A percentile compares a stretch with the other conserved stretches of the same genome.
Conservation (phyloP, 768 basidiomycete genomes). For the Suillus placidus region DNA sequence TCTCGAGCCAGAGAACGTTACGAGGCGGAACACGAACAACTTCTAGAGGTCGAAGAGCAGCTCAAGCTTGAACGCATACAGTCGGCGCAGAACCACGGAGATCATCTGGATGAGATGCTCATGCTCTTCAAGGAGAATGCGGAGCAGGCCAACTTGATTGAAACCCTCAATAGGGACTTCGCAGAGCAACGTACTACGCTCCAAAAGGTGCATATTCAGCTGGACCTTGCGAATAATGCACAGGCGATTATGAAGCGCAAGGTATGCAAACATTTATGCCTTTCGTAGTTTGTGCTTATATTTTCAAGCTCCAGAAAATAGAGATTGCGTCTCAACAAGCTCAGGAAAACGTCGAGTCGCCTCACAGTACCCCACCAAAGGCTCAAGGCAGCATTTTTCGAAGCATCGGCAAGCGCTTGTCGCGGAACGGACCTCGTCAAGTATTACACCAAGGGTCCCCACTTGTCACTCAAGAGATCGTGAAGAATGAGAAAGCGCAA, state of each 20-base stretch:
- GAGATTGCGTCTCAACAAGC: not conserved
- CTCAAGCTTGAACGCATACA: not conserved
- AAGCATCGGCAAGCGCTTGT: not conserved
- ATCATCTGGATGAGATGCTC: not conserved
- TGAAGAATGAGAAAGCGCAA: not conserved
- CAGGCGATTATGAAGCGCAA: not conserved
- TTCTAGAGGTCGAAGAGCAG: not conserved
- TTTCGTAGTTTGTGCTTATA: not conserved
- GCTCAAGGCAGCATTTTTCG: not conserved
- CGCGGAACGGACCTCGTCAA: not conserved
- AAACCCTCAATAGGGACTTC: not conserved
- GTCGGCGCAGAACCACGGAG: not conserved
- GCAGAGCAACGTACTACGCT: not conserved
- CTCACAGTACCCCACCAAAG: not conserved
- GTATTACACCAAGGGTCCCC: not conserved
- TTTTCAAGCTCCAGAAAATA: not conserved
- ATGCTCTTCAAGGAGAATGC: not conserved
- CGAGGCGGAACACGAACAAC: not conserved
- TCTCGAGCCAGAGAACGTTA: not conserved
- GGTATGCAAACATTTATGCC: not conserved
- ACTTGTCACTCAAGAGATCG: not conserved
- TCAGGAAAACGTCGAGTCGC: not conserved
- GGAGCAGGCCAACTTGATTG: not conserved
- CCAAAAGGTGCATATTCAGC: not conserved
- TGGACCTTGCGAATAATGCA: not conserved